Conservation (phyloP, 306 rosid genomes). For the Dryas drummondii region DNA sequence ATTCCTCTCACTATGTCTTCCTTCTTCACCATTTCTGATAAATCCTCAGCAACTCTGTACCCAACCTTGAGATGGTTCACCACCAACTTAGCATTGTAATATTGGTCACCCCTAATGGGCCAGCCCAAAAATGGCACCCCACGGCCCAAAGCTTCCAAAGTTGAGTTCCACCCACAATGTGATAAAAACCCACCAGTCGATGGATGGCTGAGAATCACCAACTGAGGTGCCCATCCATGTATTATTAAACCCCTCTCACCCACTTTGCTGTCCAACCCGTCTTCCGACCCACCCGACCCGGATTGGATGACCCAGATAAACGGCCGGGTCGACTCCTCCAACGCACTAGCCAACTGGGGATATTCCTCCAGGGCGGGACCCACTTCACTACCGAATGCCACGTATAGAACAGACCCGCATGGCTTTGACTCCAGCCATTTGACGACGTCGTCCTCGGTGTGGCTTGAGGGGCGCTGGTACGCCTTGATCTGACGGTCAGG, state of each 20-base stretch:
- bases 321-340: slow-evolving; percentile 18
- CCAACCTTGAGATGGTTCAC: slow-evolving; percentile 15
- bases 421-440: slow-evolving; percentile 13
- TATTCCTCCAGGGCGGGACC: slow-evolving; percentile 15
- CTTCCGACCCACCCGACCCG: slow-evolving; percentile 1
- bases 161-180: slow-evolving; percentile 30
- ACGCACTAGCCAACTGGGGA: slow-evolving; percentile 11
- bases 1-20: slow-evolving; percentile 22
- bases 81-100: slow-evolving; percentile 27
- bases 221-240: slow-evolving; percentile 24
- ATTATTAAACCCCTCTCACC: slow-evolving; percentile 18
- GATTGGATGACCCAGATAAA: slow-evolving; percentile 24
- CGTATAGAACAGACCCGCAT: slow-evolving; percentile 11
- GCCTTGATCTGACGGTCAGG: slow-evolving; percentile 3
- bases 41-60: slow-evolving; percentile 12
- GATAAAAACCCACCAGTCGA: slow-evolving; percentile 31
- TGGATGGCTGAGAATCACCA: slow-evolving; percentile 19
- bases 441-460: slow-evolving; percentile 11
- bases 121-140: slow-evolving; percentile 36
- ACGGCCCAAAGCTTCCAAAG: slow-evolving; percentile 10
- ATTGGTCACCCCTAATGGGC: slow-evolving; percentile 34
- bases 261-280: slow-evolving; percentile 10
- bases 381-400: slow-evolving; percentile 27
- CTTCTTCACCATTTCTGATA: slow-evolving; percentile 7
- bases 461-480: slow-evolving; percentile 3